Conservation (phyloP, 176 grass and related monocot genomes). For the Pontederia paniculata region DNA sequence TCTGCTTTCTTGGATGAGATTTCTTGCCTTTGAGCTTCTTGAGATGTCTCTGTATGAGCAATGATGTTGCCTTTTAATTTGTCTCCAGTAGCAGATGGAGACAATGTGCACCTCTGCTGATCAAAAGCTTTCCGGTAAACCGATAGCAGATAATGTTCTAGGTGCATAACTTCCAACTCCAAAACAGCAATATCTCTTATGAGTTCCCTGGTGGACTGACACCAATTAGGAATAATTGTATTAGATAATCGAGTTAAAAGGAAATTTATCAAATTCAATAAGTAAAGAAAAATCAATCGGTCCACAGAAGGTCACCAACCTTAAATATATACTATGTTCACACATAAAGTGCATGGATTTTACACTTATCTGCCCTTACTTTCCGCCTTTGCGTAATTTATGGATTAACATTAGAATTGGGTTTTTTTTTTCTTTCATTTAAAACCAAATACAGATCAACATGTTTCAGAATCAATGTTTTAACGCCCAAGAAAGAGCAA, state of each 20-base stretch:
- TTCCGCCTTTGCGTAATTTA: background rate
- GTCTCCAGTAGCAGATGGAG: conserved; percentile 25
- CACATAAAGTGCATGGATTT: background rate
- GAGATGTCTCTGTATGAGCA: conserved; percentile 9
- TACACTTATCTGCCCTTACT: background rate
- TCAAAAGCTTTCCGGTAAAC: conserved; percentile 86
- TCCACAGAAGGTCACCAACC: background rate
- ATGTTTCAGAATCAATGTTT: too few species aligned
- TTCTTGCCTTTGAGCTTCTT: conserved; percentile 14
- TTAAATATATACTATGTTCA: background rate
- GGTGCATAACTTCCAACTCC: conserved; percentile 84
- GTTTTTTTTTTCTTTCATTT: too few species aligned
- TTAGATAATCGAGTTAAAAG: too few species aligned
- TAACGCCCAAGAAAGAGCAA: background rate
- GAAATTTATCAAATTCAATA: background rate
- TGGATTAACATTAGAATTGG: too few species aligned
- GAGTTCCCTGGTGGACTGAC: conserved; percentile 65
- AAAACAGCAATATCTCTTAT: conserved; percentile 85
- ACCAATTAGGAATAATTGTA: background rate
- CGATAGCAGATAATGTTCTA: conserved; percentile 91
- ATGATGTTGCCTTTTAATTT: conserved; percentile 16
- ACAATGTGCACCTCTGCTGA: conserved; percentile 40
- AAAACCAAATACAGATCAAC: too few species aligned
- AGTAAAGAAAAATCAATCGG: background rate
- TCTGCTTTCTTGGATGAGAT: conserved; percentile 22